These are phyloP conservation scores for Biscogniauxia marginata DNA, from an alignment of 2,329 filamentous ascomycete species.

Conservation along the genomic window DNA sequence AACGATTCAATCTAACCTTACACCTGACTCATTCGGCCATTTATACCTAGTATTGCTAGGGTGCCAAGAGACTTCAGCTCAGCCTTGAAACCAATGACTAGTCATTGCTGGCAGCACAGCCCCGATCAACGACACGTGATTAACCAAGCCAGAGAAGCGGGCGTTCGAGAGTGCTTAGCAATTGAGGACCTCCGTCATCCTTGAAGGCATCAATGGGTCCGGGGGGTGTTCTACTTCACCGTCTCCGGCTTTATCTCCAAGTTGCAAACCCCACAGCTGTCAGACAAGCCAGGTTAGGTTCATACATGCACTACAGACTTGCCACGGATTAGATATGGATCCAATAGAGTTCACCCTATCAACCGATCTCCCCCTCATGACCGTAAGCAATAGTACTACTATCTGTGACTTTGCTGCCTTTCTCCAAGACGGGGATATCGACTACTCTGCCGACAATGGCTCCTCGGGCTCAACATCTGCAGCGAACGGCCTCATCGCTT, in stretches of 20 bases:
- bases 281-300: neutral
- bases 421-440: slow-evolving; percentile 15
- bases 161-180: no score
- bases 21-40: no score
- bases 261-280: no score
- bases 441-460: slow-evolving; percentile 13
- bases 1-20: no score
- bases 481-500: slow-evolving; percentile 11
- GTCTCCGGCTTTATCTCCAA: neutral
- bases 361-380: slow-evolving; percentile 19
- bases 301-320: no score
- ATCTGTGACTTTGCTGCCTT: slow-evolving; percentile 21
- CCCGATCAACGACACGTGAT: slow-evolving; percentile 17
- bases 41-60: no score
- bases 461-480: slow-evolving; percentile 17
- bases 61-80: slow-evolving; percentile 6
- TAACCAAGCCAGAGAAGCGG: slow-evolving; percentile 3
- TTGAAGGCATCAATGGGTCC: no score
- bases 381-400: slow-evolving; percentile 13
- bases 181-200: no score
- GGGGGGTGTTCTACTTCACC: no score
- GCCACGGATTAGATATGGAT: slow-evolving; percentile 16
- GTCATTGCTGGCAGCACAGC: slow-evolving; percentile 9
- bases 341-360: slow-evolving; percentile 13
- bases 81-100: slow-evolving; percentile 2